A percentile compares a stretch with the other conserved stretches of the same genome.
phyloP scores from a whole-genome alignment of 805 yeast genomes.

The Saccharomyces jurei region DNA sequence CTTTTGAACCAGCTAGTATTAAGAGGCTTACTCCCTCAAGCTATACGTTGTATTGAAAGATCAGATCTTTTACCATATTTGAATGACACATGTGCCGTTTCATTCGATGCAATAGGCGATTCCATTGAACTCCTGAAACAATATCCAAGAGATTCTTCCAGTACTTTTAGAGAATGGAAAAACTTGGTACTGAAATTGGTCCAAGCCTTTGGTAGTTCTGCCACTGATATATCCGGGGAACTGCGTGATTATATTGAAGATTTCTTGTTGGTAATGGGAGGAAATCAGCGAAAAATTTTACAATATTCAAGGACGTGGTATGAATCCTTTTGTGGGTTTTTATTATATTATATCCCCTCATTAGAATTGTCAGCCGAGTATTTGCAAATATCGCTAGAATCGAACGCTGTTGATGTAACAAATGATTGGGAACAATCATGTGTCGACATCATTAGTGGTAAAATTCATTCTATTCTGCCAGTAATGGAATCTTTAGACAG shows the following conservation, averaged over 20 bases:
- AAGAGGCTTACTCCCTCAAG: slow-evolving; percentile 56
- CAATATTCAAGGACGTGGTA: slow-evolving; percentile 56
- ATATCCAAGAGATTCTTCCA: slow-evolving; percentile 30
- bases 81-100: slow-evolving; percentile 15
- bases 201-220: slow-evolving; percentile 20
- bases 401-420: slow-evolving; percentile 32
- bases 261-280: slow-evolving; percentile 31
- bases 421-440: slow-evolving; percentile 50
- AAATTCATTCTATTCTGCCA: slow-evolving; percentile 48
- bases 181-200: slow-evolving; percentile 21
- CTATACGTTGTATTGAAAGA: slow-evolving; percentile 32
- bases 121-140: slow-evolving; percentile 27
- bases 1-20: slow-evolving; percentile 47
- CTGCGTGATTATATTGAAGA: slow-evolving; percentile 27
- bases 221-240: slow-evolving; percentile 18
- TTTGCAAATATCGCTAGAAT: slow-evolving; percentile 29
- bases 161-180: slow-evolving; percentile 35
- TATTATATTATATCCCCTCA: slow-evolving; percentile 54
- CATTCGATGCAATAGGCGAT: slow-evolving; percentile 29
- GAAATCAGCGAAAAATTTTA: slow-evolving; percentile 39
- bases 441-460: slow-evolving; percentile 46
- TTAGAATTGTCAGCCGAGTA: slow-evolving; percentile 36
- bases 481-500: slow-evolving; percentile 52
- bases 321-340: slow-evolving; percentile 50
- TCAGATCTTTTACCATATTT: slow-evolving; percentile 15